A percentile compares a stretch with the other conserved stretches of the same genome.
phyloP scores from a whole-genome alignment of 1,139 yeast species.

The Kodamaea ohmeri region DNA sequence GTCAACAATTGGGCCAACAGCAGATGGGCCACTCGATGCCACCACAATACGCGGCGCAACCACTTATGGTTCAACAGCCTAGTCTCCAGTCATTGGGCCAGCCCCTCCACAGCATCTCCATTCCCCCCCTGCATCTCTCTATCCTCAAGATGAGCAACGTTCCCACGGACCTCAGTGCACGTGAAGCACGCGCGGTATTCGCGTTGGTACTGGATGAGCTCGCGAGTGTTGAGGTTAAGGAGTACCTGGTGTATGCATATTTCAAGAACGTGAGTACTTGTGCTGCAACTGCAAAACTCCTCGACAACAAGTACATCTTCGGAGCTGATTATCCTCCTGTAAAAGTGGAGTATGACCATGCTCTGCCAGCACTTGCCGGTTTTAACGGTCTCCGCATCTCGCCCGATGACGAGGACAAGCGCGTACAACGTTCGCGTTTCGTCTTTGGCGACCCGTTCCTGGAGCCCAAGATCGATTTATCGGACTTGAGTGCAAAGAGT shows the following conservation, averaged over 20 bases:
- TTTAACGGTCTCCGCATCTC: slow-evolving; percentile 31
- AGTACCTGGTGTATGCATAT: slow-evolving; percentile 54
- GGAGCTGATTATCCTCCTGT: slow-evolving; percentile 57
- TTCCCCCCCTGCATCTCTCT: slow-evolving; percentile 9
- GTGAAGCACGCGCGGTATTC: slow-evolving; percentile 78
- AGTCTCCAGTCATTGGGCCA: slow-evolving; percentile 11
- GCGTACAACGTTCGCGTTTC: slow-evolving; percentile 51
- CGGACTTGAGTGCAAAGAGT: slow-evolving; percentile 50
- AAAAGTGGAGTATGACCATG: slow-evolving; percentile 50
- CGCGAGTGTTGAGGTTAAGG: slow-evolving; percentile 54
- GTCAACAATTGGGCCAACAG: slow-evolving; percentile 7
- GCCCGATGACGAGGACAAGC: slow-evolving; percentile 15
- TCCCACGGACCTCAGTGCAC: slow-evolving; percentile 67
- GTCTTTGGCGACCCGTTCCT: slow-evolving; percentile 65
- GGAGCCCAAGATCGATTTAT: slow-evolving; percentile 26
- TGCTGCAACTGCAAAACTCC: slow-evolving; percentile 62
- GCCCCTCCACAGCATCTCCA: slow-evolving; percentile 1
- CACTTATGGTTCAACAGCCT: slow-evolving; percentile 6
- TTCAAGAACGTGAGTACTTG: slow-evolving; percentile 67
- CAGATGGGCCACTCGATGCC: no score
- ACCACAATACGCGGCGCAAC: not conserved
- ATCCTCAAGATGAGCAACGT: slow-evolving; percentile 53
- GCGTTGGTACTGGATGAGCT: slow-evolving; percentile 76
- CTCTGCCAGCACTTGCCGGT: slow-evolving; percentile 16
- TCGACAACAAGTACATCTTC: slow-evolving; percentile 65